These are phyloP conservation scores for Lasiodiplodia citricola DNA, from an alignment of 2,329 filamentous ascomycete species.

Conservation along the genomic window DNA sequence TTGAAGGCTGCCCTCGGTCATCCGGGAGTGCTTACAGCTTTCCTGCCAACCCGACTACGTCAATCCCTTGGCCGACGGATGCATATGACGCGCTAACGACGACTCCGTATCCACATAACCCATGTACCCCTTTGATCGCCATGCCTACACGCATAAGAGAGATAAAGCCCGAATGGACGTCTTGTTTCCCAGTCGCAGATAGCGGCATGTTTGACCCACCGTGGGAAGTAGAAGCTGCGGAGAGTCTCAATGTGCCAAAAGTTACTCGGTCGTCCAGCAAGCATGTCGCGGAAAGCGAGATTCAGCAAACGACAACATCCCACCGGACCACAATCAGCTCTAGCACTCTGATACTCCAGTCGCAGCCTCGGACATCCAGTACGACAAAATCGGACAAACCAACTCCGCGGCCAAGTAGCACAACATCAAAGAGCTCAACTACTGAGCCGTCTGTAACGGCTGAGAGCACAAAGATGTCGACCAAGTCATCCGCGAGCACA, in stretches of 20 bases:
- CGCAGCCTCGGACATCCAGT: neutral
- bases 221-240: too few species aligned
- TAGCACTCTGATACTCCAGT: neutral
- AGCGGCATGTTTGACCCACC: slow-evolving; percentile 1
- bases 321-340: neutral
- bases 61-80: neutral
- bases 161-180: neutral
- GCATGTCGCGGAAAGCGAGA: too few species aligned
- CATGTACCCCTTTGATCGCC: slow-evolving; percentile 1
- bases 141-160: neutral
- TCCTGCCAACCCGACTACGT: neutral
- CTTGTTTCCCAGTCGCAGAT: neutral
- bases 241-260: too few species aligned
- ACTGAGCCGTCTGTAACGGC: too few species aligned
- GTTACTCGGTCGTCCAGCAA: too few species aligned
- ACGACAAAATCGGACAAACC: neutral
- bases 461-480: too few species aligned
- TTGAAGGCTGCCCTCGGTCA: neutral
- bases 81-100: neutral
- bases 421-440: neutral
- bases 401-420: neutral
- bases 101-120: neutral
- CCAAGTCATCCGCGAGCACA: too few species aligned
- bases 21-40: neutral
- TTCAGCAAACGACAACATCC: too few species aligned